phyloP scores from a whole-genome alignment of 2,329 filamentous ascomycete genomes.

The Peltaster fructicola region DNA sequence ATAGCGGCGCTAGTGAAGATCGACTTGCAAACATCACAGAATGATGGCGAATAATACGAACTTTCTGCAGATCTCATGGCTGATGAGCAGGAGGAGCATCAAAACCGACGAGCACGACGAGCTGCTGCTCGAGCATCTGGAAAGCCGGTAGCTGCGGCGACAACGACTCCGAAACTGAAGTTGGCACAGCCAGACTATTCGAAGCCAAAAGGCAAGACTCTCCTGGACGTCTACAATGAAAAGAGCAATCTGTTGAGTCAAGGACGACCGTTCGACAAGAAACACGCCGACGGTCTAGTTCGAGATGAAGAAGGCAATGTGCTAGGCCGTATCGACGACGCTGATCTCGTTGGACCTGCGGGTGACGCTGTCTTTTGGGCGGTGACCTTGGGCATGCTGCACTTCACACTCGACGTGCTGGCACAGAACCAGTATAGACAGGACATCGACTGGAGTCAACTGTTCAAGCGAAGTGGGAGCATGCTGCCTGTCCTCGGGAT shows the following conservation, averaged over 20 bases:
- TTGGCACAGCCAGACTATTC: conserved; percentile 54
- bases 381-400: conserved; percentile 48
- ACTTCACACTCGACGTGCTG: conserved; percentile 62
- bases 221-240: conserved; percentile 56
- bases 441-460: conserved; percentile 40
- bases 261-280: conserved; percentile 34
- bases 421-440: conserved; percentile 65
- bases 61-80: conserved; percentile 5
- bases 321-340: too few relatives aligned
- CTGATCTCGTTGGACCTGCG: conserved; percentile 26
- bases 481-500: conserved; percentile 27
- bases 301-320: conserved; percentile 19
- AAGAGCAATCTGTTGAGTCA: conserved; percentile 28
- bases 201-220: conserved; percentile 43
- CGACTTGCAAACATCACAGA: too few relatives aligned
- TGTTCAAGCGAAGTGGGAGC: conserved; percentile 34
- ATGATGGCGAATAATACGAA: too few relatives aligned
- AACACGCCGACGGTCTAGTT: conserved; percentile 14
- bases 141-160: conserved; percentile 17
- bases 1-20: too few relatives aligned
- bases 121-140: conserved; percentile 19
- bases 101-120: conserved; percentile 30
- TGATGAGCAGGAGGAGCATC: conserved; percentile 11
- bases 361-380: conserved; percentile 32
- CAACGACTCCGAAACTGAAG: conserved; percentile 37